Evolutionary conservation across 257 asterid species (phyloP).

Genomic region (Primulina tabacum): DNA sequence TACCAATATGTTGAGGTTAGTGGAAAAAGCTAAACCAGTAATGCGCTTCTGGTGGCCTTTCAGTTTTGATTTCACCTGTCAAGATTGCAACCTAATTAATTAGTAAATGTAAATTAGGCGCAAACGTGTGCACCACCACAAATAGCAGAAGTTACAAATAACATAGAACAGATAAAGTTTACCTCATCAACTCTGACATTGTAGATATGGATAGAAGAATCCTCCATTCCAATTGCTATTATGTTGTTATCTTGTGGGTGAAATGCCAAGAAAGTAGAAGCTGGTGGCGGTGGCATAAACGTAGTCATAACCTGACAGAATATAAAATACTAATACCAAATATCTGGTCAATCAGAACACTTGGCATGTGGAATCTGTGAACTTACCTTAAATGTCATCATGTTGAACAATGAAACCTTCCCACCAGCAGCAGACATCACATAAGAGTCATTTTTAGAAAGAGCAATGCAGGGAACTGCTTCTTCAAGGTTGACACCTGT

Average conservation of each 20-base stretch:
- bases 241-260: constrained; percentile 97
- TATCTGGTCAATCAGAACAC: neutral
- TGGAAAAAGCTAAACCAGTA: constrained; percentile 86
- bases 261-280: constrained; percentile 89
- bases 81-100: constrained; percentile 13
- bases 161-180: constrained; percentile 22
- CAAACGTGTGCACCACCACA: neutral
- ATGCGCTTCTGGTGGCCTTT: constrained; percentile 92
- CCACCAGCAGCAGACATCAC: constrained; percentile 90
- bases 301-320: constrained; percentile 78
- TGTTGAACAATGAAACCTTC: constrained; percentile 71
- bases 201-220: constrained; percentile 92
- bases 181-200: constrained; percentile 95
- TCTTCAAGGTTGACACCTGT: constrained; percentile 76
- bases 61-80: constrained; percentile 75
- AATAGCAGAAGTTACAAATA: neutral
- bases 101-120: constrained; percentile 11
- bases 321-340: constrained; percentile 13
- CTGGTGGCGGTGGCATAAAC: constrained; percentile 97
- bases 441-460: constrained; percentile 77
- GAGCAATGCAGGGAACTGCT: constrained; percentile 84
- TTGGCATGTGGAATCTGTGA: neutral
- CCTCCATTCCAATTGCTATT: constrained; percentile 97
- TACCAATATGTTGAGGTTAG: constrained; percentile 76
- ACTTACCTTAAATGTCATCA: constrained; percentile 81